Base-by-base conservation (phyloP, 768 basidiomycete species). In the Suillus decipiens region DNA sequence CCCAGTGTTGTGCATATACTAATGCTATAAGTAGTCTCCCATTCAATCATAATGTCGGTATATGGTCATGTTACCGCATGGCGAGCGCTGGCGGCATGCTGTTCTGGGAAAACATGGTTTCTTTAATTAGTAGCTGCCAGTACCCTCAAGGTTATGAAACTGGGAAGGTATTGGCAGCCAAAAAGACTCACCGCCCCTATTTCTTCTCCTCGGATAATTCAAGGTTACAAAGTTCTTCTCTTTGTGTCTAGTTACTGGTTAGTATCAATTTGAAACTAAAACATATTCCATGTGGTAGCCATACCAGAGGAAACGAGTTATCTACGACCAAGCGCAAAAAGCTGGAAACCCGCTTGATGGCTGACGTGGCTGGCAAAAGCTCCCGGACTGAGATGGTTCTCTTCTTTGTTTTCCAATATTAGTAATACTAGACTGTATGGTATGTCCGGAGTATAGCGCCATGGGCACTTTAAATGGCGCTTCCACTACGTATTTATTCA, bases 361-460 rank as follows among this genome's bases (percentile, higher is more conserved):
- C 28, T 53, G 33, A 34, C 51, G 51, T 53, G 51, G 31, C 19
- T 0, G 9, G 9, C 2, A 53, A 53, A n/a, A 17, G 11, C 15
- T 6, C 41, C 43, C 31, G 24, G 37, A 57, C 56, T 41, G 39
- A 31, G 24, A 57, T 28, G 56, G 56, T 57, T 41, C 56, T 57
- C 56, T 48, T 3, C 15, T 36, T 54, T 34, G 34, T 36, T 3
- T 11, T 5, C 55, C 10, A 47, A n/a, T 63, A 65, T 14, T 84
- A 81, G 81, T 81, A 80, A 8, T 47, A 14, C 22, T 22, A 10
- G 17, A 45, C n/a, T 10, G 15, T 39, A 39, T 14, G 37, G 28
- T 28, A 9, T 36, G 34, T 36, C 8, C 34, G 10, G 11, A 36
- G 15, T 41, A 41, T 41, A 41, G 39, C 39, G 12, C 45, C 45